Evolutionary conservation across 78 protist species (phyloP), one percentile per base, ranked within the genome.

Genomic region (Dictyostelium purpureum): DNA sequence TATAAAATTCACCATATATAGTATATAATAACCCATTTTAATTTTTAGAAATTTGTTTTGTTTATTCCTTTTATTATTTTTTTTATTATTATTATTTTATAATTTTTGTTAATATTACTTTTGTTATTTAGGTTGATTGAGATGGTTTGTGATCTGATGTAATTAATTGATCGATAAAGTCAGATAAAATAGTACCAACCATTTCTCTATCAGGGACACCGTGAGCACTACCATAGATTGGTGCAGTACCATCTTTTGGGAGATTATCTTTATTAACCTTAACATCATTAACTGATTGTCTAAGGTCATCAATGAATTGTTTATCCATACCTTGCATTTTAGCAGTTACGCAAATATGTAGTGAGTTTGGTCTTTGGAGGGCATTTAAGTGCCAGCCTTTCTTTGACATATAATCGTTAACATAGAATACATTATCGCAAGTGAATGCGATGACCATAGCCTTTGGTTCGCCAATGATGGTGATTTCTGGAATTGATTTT

Each of bases 311-410:
- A 28, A 93, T 37, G 33, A 93, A 93, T n/a, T 21, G 12, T 1
- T 85, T n/a, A 1, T 57, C 96, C 74, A 79, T 51, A 9, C 96
- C 96, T 31, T 65, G 31, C 88, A 82, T 90, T 37, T 78, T 63
- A 85, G 87, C 89, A 28, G 96, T 93, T 10, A 93, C 90, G 40
- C 87, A 75, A 65, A 93, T 40, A 38, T 93, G 96, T 14, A 93
- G 40, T 19, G 89, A 61, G 40, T 76, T 69, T 51, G 96, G 96
- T 40, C 61, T 49, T 54, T 93, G 96, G 4, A 93, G 54, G 11
- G 80, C 74, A 54, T 93, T 93, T 76, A 93, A 75, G 51, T 82
- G 87, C 96, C 96, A 93, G 11, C 92, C 92, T 63, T 70, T 93
- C 31, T 74, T 47, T 6, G 83, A 49, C 96, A 93, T 75, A 43